A percentile compares a stretch with the other conserved stretches of the same genome.
These are phyloP conservation scores for Rhodotorula glutinis DNA, from an alignment of 1,284 basidiomycete species.

Conservation along the genomic window DNA sequence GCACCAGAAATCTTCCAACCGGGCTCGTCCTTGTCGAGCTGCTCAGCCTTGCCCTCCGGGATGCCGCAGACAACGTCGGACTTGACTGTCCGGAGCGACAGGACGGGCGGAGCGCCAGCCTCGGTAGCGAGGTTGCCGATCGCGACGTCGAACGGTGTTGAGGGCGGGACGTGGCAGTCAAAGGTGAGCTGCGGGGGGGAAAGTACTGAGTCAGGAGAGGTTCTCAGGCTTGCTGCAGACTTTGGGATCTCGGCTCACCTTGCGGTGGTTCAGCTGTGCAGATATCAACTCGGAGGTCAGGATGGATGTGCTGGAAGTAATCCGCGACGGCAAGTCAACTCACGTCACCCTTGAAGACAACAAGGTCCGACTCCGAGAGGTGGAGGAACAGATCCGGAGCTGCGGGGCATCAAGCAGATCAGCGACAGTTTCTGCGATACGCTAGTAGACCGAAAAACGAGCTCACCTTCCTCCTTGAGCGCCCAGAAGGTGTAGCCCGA, in stretches of 20 bases:
- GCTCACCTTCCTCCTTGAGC: constrained; percentile 55
- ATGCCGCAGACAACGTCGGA: constrained; percentile 66
- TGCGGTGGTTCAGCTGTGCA: constrained; percentile 8
- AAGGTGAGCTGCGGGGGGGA: constrained; percentile 64
- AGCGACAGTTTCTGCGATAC: no score
- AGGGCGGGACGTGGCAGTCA: constrained; percentile 86
- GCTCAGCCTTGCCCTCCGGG: constrained; percentile 63
- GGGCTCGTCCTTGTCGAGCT: constrained; percentile 78
- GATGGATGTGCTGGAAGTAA: no score
- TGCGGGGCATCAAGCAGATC: constrained; percentile 50
- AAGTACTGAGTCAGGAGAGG: constrained; percentile 1
- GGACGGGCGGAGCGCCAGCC: constrained; percentile 73
- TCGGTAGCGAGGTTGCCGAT: constrained; percentile 91
- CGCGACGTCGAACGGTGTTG: constrained; percentile 84
- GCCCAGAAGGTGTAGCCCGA: constrained; percentile 61
- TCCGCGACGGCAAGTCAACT: not conserved
- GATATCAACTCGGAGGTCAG: not conserved
- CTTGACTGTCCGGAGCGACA: constrained; percentile 78
- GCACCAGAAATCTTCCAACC: constrained; percentile 86
- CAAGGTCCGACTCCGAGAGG: constrained; percentile 83
- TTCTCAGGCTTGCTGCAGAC: not conserved
- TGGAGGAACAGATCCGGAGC: constrained; percentile 93
- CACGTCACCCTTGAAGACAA: constrained; percentile 47
- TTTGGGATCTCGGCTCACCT: not conserved
- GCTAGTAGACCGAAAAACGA: constrained; percentile 31